phyloP scores from a whole-genome alignment of 2,329 filamentous ascomycete genomes.

The Chaetomiaceae sp. region DNA sequence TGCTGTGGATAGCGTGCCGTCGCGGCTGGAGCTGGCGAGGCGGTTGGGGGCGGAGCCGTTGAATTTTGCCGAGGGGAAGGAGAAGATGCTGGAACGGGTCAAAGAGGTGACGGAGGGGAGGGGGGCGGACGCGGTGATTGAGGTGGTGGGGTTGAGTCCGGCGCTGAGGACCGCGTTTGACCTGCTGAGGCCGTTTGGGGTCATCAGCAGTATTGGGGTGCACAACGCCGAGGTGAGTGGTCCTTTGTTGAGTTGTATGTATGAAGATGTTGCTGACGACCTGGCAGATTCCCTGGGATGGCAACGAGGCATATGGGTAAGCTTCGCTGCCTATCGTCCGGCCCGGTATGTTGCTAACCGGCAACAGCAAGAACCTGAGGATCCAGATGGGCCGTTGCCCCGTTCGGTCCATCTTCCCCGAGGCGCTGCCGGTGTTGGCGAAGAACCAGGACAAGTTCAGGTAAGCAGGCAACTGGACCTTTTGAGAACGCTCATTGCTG shows the following conservation, averaged over 20 bases:
- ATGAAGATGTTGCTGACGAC: not conserved
- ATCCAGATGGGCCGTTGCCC: slow-evolving; percentile 75
- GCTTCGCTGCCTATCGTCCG: not conserved
- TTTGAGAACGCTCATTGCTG: not conserved
- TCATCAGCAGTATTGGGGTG: slow-evolving; percentile 70
- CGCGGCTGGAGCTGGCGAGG: slow-evolving; percentile 67
- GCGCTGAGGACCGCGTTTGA: slow-evolving; percentile 69
- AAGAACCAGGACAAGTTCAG: slow-evolving; percentile 62
- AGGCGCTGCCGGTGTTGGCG: slow-evolving; percentile 60
- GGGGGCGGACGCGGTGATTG: slow-evolving; percentile 80
- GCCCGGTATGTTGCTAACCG: slow-evolving; percentile 20
- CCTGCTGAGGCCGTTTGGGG: slow-evolving; percentile 66
- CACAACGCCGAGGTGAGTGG: slow-evolving; percentile 63
- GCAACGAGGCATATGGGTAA: slow-evolving; percentile 55
- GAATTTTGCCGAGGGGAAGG: slow-evolving; percentile 64
- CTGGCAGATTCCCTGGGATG: slow-evolving; percentile 61
- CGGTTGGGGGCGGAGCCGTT: slow-evolving; percentile 75
- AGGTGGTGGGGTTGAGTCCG: slow-evolving; percentile 67
- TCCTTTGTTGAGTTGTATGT: not conserved
- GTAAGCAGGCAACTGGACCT: slow-evolving; percentile 42
- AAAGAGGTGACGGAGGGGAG: slow-evolving; percentile 72
- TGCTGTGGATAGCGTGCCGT: slow-evolving; percentile 73
- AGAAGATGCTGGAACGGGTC: slow-evolving; percentile 63
- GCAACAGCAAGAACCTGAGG: slow-evolving; percentile 61
- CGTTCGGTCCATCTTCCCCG: slow-evolving; percentile 64